Percentiles rank a stretch among this genome's conserved stretches.
Evolutionary conservation across 192 early-diverging fungal genomes (phyloP).

Genomic region (Funneliformis geosporum): DNA sequence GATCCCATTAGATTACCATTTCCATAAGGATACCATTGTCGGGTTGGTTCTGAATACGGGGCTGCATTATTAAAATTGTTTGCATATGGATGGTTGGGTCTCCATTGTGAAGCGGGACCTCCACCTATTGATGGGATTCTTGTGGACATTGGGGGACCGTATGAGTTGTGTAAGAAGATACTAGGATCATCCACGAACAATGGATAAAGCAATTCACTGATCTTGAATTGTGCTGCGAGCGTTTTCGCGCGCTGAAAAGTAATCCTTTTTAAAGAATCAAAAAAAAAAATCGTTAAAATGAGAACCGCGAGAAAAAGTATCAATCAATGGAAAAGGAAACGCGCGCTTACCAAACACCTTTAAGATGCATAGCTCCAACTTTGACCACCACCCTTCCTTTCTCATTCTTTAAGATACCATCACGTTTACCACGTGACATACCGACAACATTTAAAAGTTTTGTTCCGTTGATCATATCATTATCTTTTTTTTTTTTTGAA

Average conservation of each 20-base stretch:
- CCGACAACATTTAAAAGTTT: constrained; percentile 85
- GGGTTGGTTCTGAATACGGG: neutral
- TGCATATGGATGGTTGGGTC: constrained; percentile 12
- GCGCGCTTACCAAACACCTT: constrained; percentile 76
- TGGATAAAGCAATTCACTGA: constrained; percentile 71
- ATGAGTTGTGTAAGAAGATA: constrained; percentile 50
- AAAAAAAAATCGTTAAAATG: neutral
- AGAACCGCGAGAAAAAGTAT: neutral
- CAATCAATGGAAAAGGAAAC: neutral
- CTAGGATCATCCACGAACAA: constrained; percentile 75
- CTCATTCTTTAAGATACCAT: constrained; percentile 86
- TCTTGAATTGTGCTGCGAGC: constrained; percentile 72
- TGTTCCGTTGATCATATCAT: constrained; percentile 86
- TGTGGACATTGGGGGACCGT: constrained; percentile 5
- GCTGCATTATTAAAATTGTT: constrained; percentile 18
- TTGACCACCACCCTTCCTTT: constrained; percentile 84
- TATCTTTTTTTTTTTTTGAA: constrained; percentile 50
- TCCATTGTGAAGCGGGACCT: constrained; percentile 17
- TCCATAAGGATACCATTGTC: constrained; percentile 30
- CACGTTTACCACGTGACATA: constrained; percentile 85
- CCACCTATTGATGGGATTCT: constrained; percentile 26
- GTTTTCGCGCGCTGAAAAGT: constrained; percentile 66
- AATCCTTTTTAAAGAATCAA: constrained; percentile 45
- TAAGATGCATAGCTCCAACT: constrained; percentile 84
- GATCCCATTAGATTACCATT: constrained; percentile 13